phyloP scores from a whole-genome alignment of 2,329 filamentous ascomycete genomes.

The Fusarium chlamydosporum region DNA sequence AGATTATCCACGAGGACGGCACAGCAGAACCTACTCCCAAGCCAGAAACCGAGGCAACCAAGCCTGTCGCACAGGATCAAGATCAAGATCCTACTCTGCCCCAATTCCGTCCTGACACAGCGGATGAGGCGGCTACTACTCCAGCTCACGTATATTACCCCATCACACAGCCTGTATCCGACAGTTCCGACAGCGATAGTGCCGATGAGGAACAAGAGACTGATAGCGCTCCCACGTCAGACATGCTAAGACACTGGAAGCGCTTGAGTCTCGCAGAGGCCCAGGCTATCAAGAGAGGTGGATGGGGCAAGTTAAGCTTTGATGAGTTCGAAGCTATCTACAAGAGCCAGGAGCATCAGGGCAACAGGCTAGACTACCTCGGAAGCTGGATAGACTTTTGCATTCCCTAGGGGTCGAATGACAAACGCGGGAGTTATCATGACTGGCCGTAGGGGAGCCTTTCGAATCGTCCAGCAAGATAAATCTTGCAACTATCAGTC shows the following conservation, averaged over 20 bases:
- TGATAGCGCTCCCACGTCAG: conserved; percentile 45
- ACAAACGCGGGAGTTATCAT: not conserved
- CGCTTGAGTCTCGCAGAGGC: conserved; percentile 74
- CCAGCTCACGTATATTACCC: conserved; percentile 44
- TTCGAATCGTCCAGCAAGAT: not conserved
- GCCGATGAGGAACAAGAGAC: conserved; percentile 31
- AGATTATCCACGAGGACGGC: conserved; percentile 46
- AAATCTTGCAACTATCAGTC: not conserved
- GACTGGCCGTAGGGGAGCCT: not conserved
- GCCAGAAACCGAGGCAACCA: conserved; percentile 37
- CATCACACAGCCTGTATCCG: conserved; percentile 29
- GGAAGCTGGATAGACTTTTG: conserved; percentile 92
- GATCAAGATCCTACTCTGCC: conserved; percentile 74
- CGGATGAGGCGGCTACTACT: conserved; percentile 41
- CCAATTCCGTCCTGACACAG: conserved; percentile 74
- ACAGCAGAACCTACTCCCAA: conserved; percentile 30
- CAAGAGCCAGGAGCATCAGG: conserved; percentile 73
- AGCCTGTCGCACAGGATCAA: conserved; percentile 49
- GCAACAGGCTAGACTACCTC: conserved; percentile 81
- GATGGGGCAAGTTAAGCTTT: conserved; percentile 82
- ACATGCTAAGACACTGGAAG: conserved; percentile 64
- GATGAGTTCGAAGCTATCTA: conserved; percentile 85
- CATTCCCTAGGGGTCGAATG: conserved; percentile 64
- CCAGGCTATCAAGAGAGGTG: conserved; percentile 79
- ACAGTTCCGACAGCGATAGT: conserved; percentile 7